Evolutionary conservation across 495 filamentous ascomycete species (phyloP).

Genomic region (Annulohypoxylon stygium): DNA sequence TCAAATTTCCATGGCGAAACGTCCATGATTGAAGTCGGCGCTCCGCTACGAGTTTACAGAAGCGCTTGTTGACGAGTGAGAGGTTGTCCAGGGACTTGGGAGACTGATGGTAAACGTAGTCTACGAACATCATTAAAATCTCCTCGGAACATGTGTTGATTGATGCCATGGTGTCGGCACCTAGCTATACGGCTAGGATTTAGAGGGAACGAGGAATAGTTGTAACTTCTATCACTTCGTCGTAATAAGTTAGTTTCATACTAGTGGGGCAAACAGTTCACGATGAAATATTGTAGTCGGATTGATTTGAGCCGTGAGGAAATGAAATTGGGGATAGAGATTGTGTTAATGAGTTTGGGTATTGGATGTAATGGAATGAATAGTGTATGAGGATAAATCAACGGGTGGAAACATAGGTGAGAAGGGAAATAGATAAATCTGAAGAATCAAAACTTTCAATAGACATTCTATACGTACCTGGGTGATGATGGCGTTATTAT

Average conservation of each 20-base stretch:
- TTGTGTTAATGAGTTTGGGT: no score
- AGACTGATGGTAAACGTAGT: not conserved
- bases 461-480: no score
- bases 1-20: not conserved
- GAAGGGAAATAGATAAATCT: no score
- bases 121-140: not conserved
- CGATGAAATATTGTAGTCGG: no score
- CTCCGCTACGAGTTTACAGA: not conserved
- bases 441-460: no score
- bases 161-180: not conserved
- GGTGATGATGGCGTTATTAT: no score
- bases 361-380: no score
- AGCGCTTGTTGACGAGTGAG: not conserved
- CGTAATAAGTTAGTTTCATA: not conserved
- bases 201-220: not conserved
- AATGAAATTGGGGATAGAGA: no score
- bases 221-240: not conserved
- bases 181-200: not conserved
- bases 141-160: not conserved
- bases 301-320: no score
- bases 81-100: not conserved
- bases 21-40: not conserved
- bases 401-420: no score
- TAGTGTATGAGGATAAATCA: no score
- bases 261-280: no score